phyloP scores from a whole-genome alignment of 306 rosid species.

The Pterocarpus macrocarpus region DNA sequence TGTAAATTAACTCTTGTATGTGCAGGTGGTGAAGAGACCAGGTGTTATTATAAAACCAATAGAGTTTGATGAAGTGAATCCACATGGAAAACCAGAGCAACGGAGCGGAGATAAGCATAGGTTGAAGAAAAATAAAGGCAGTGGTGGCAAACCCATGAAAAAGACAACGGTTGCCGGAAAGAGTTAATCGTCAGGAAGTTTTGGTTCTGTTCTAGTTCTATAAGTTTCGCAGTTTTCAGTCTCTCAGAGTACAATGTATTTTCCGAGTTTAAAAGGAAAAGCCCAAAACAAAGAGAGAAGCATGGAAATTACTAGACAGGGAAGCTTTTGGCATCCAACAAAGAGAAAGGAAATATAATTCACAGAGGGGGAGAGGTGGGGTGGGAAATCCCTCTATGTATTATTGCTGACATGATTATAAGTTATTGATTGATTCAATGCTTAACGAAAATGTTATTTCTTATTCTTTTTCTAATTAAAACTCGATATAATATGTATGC shows the following conservation, averaged over 20 bases:
- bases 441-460: not conserved
- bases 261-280: not conserved
- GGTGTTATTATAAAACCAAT: constrained; percentile 85
- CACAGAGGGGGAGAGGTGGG: not conserved
- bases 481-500: not conserved
- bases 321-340: not conserved
- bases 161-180: constrained; percentile 47
- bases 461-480: not conserved
- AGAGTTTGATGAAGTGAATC: constrained; percentile 74
- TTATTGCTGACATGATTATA: not conserved
- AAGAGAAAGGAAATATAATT: not conserved
- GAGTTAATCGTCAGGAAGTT: constrained; percentile 17
- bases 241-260: constrained; percentile 22
- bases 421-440: not conserved
- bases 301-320: not conserved
- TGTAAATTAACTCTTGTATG: constrained; percentile 15
- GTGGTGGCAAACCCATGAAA: constrained; percentile 48
- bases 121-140: constrained; percentile 51
- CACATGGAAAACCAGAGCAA: constrained; percentile 59
- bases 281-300: not conserved
- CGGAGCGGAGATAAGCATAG: constrained; percentile 60
- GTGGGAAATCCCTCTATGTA: not conserved
- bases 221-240: constrained; percentile 38
- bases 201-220: constrained; percentile 30
- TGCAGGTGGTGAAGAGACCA: constrained; percentile 86